phyloP scores from a whole-genome alignment of 768 basidiomycete genomes.

The Leccinum arenicola region DNA sequence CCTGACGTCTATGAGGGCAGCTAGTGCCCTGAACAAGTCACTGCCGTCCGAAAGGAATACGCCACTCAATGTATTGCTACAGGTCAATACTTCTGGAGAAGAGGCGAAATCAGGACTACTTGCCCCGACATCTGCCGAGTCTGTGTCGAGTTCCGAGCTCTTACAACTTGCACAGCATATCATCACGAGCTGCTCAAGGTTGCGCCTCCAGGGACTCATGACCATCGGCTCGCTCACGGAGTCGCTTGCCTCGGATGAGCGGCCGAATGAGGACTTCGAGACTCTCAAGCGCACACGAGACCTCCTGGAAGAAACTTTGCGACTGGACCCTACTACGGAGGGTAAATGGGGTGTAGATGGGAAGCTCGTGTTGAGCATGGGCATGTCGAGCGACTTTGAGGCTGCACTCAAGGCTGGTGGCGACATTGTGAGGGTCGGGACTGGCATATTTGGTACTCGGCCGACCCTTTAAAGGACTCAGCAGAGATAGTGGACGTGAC shows the following conservation, averaged over 20 bases:
- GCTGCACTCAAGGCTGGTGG: constrained; percentile 81
- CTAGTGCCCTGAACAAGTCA: constrained; percentile 73
- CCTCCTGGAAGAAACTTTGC: constrained; percentile 48
- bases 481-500: constrained; percentile 7
- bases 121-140: constrained; percentile 44
- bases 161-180: constrained; percentile 68
- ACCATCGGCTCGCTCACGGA: constrained; percentile 86
- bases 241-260: constrained; percentile 47
- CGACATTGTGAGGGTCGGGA: constrained; percentile 88
- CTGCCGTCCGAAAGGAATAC: constrained; percentile 51
- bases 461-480: constrained; percentile 36
- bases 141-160: constrained; percentile 46
- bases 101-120: constrained; percentile 83
- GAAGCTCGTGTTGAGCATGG: constrained; percentile 77
- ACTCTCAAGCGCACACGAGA: constrained; percentile 62
- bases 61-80: constrained; percentile 81
- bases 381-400: constrained; percentile 95
- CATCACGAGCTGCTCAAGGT: constrained; percentile 64
- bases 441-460: constrained; percentile 81
- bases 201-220: constrained; percentile 88
- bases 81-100: constrained; percentile 96
- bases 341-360: constrained; percentile 50
- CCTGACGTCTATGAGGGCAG: constrained; percentile 76
- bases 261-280: constrained; percentile 73
- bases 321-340: constrained; percentile 19